phyloP scores from a whole-genome alignment of 805 yeast genomes.

The Scheffersomyces spartinae region DNA sequence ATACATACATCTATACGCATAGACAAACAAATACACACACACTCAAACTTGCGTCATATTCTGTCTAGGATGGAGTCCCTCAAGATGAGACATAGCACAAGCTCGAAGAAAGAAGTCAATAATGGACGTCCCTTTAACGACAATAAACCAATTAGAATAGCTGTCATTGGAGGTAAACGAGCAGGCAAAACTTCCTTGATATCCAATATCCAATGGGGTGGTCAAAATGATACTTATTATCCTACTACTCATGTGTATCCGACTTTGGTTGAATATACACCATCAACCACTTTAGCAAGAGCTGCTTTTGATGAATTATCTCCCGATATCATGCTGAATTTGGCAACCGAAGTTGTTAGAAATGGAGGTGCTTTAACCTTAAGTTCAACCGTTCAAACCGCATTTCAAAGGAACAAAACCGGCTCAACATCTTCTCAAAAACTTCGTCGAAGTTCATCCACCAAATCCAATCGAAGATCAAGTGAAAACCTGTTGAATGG shows the following conservation, averaged over 20 bases:
- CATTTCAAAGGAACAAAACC: neutral
- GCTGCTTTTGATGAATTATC: constrained; percentile 19
- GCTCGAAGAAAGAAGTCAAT: too few relatives aligned
- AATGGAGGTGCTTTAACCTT: constrained; percentile 7
- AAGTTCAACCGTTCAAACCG: constrained; percentile 5
- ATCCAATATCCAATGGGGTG: constrained; percentile 34
- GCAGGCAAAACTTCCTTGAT: constrained; percentile 53
- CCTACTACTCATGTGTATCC: constrained; percentile 60
- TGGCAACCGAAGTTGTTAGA: constrained; percentile 10
- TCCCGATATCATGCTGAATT: constrained; percentile 26
- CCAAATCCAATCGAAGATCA: neutral
- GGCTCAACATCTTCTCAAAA: neutral
- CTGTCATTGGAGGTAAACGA: constrained; percentile 46
- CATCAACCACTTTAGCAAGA: constrained; percentile 20
- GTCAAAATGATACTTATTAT: constrained; percentile 57
- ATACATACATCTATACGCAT: too few relatives aligned
- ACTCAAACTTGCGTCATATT: too few relatives aligned
- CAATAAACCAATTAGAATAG: constrained; percentile 40
- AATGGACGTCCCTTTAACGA: too few relatives aligned
- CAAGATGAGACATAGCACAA: too few relatives aligned
- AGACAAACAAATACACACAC: too few relatives aligned
- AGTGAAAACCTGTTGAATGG: neutral
- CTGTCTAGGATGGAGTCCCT: too few relatives aligned
- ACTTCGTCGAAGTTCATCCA: neutral
- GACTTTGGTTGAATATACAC: constrained; percentile 41